Evolutionary conservation across 2,329 filamentous ascomycete species (phyloP).

Genomic region (Fusarium chuoi): DNA sequence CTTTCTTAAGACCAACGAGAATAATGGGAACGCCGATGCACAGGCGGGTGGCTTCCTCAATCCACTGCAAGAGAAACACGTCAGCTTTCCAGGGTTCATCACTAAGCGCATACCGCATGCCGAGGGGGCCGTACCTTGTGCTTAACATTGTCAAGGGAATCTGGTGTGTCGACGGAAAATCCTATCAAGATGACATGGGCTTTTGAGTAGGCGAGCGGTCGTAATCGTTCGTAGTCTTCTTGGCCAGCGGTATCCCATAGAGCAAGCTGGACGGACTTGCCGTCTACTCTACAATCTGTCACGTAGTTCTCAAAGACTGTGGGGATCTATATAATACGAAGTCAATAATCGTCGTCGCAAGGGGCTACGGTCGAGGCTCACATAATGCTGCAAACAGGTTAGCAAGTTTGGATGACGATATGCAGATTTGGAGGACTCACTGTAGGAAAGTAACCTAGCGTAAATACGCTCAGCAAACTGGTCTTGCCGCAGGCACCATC

Average conservation of each 20-base stretch:
- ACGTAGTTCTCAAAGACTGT: slow-evolving; percentile 99
- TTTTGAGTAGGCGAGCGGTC: slow-evolving; percentile 94
- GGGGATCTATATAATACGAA: slow-evolving; percentile 70
- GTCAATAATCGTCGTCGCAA: slow-evolving; percentile 37
- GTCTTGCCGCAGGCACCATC: slow-evolving; percentile 99
- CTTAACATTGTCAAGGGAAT: slow-evolving; percentile 97
- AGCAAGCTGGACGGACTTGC: slow-evolving; percentile 97
- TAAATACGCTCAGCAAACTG: slow-evolving; percentile 96
- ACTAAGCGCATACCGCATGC: slow-evolving; percentile 8
- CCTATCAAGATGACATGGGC: slow-evolving; percentile 97
- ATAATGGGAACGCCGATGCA: slow-evolving; percentile 95
- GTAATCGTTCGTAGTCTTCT: slow-evolving; percentile 96
- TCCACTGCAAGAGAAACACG: slow-evolving; percentile 71
- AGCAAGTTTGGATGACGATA: slow-evolving; percentile 37
- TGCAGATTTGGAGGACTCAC: slow-evolving; percentile 65
- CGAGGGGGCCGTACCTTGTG: slow-evolving; percentile 75
- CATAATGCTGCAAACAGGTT: slow-evolving; percentile 64
- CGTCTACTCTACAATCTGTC: slow-evolving; percentile 97
- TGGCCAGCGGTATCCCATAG: slow-evolving; percentile 99
- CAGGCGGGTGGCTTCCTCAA: slow-evolving; percentile 92
- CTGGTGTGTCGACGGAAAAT: slow-evolving; percentile 93
- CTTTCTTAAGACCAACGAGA: slow-evolving; percentile 95
- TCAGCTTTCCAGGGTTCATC: slow-evolving; percentile 26
- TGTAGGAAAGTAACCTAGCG: slow-evolving; percentile 95
- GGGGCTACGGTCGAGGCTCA: slow-evolving; percentile 50